These are phyloP conservation scores for Trifolium pratense DNA, from an alignment of 306 rosid species.

Conservation along the genomic window DNA sequence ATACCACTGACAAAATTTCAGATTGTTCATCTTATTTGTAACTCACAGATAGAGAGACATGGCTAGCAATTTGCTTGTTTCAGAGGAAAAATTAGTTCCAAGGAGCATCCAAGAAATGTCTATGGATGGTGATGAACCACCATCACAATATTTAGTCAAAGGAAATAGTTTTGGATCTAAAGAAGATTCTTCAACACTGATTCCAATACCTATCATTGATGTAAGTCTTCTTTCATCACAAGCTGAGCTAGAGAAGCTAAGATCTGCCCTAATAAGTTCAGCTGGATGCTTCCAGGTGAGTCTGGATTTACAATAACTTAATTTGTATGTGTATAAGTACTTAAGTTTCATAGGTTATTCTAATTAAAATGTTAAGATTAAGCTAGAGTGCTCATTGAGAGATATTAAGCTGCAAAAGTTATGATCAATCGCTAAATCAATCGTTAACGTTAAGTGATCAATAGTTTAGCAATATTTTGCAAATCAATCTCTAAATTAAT, in stretches of 20 bases:
- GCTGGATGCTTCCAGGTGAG: background rate
- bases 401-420: no score
- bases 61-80: slow-evolving; percentile 7
- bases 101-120: slow-evolving; percentile 55
- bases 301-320: no score
- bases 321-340: no score
- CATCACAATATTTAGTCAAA: slow-evolving; percentile 45
- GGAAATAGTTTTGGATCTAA: slow-evolving; percentile 35
- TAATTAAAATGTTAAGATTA: no score
- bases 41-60: slow-evolving; percentile 19
- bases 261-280: slow-evolving; percentile 60
- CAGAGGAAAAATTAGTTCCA: background rate
- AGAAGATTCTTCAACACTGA: slow-evolving; percentile 35
- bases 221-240: slow-evolving; percentile 52
- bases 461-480: no score
- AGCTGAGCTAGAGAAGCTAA: slow-evolving; percentile 55
- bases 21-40: no score
- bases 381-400: no score
- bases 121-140: slow-evolving; percentile 52
- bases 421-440: no score
- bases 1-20: no score
- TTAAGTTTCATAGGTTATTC: no score
- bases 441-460: no score
- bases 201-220: slow-evolving; percentile 58
- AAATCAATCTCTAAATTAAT: no score